These are phyloP conservation scores for Silene latifolia DNA, from an alignment of 148 eudicot species.

Conservation along the genomic window DNA sequence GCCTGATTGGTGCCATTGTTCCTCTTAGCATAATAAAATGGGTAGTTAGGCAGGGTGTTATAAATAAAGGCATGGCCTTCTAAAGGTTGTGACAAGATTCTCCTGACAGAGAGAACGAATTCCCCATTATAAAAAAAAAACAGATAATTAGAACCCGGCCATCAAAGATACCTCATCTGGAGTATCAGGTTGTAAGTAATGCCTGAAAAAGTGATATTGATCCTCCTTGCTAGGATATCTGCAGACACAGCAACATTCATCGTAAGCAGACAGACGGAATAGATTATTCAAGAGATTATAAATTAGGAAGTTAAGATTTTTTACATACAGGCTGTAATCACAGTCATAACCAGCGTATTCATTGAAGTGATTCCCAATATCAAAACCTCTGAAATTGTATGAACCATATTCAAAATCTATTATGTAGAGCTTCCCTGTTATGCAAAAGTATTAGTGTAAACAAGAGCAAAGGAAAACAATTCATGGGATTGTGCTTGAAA, in stretches of 20 bases:
- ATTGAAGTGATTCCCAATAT: conserved; percentile 95
- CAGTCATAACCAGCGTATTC: conserved; percentile 99
- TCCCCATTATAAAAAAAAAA: not conserved
- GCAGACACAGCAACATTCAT: conserved; percentile 24
- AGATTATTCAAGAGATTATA: not conserved
- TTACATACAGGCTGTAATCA: conserved; percentile 79
- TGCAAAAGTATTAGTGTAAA: conserved; percentile 13
- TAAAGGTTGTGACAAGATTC: not conserved
- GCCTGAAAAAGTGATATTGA: conserved; percentile 90
- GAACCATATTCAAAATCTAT: conserved; percentile 99
- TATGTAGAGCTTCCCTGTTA: conserved; percentile 78
- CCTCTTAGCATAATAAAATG: not conserved
- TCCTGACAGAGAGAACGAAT: not conserved
- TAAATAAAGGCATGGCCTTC: not conserved
- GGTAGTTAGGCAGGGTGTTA: not conserved
- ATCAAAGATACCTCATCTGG: conserved; percentile 59
- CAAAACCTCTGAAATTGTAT: conserved; percentile 93
- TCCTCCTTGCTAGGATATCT: conserved; percentile 90
- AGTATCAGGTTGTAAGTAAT: conserved; percentile 66
- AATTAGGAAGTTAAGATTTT: conserved; percentile 8
- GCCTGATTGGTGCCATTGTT: not conserved
- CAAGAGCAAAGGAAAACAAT: conserved; percentile 3
- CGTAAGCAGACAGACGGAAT: not conserved
- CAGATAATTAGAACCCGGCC: not conserved
- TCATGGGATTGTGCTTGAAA: not conserved